phyloP scores from a whole-genome alignment of 208 protist genomes.

The Trypanosoma rangeli region DNA sequence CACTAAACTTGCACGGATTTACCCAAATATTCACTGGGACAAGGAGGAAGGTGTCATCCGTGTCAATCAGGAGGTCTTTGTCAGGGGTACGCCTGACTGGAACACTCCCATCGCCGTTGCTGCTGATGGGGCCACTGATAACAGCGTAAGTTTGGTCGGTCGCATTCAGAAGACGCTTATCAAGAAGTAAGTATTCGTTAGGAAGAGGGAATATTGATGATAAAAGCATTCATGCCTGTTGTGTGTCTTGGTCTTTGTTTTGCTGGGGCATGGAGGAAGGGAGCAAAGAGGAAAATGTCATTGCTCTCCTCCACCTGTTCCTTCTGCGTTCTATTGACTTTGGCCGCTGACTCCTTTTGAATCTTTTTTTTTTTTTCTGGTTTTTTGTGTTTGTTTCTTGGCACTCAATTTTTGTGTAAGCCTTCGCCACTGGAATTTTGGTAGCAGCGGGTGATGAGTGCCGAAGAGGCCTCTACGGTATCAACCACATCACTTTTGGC shows the following conservation, averaged over 20 bases:
- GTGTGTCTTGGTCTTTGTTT: background rate
- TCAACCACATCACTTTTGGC: conserved; percentile 18
- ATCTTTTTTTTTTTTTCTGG: conserved; percentile 11
- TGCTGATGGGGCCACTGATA: conserved; percentile 49
- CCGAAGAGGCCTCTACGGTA: conserved; percentile 17
- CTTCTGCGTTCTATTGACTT: too few species aligned
- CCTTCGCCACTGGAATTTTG: background rate
- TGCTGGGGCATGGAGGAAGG: background rate
- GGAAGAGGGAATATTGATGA: conserved; percentile 6
- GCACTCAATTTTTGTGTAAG: background rate
- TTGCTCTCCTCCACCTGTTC: background rate
- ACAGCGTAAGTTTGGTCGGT: conserved; percentile 53
- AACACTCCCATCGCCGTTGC: conserved; percentile 51
- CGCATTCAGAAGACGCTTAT: conserved; percentile 64
- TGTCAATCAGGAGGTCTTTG: conserved; percentile 69
- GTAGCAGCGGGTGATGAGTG: conserved; percentile 24
- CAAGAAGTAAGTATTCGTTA: conserved; percentile 49
- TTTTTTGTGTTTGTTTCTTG: conserved; percentile 2
- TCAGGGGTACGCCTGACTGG: conserved; percentile 77
- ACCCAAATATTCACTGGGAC: conserved; percentile 81
- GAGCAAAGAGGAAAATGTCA: conserved; percentile 2
- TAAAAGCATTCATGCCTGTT: background rate
- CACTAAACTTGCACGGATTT: conserved; percentile 61
- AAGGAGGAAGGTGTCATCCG: conserved; percentile 65
- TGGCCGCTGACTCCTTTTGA: background rate